Base-by-base conservation (phyloP, 352 stramenopile species). In the Pythium periplocum region DNA sequence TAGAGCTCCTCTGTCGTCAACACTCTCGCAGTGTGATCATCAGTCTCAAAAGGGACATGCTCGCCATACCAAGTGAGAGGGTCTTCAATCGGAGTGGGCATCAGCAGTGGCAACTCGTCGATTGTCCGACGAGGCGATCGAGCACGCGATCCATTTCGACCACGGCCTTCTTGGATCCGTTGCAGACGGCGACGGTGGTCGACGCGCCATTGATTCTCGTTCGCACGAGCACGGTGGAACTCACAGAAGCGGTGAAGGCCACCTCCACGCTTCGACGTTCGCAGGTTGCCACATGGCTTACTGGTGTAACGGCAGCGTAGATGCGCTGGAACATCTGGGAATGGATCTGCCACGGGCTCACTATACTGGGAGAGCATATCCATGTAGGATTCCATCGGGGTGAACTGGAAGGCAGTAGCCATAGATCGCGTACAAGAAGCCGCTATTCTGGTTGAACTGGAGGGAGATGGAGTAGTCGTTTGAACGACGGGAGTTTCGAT, bases 191-290 rank as follows among this genome's bases (percentile, higher is more conserved):
- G 49, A 33, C 57, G 57, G 38, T 69, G 58, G 43, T 78, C 63
- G 46, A 83, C 69, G 9, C 68, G 68, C 45, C 69, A 73, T 53
- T 86, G 75, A 38, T 73, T 80, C 17, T 74, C 67, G 55, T 86
- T 86, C 45, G 73, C 72, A 54, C 81, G 78, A 45, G 68, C 51
- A 10, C 75, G 72, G 53, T 86, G 75, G 36, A 61, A 64, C 40
- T 71, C 58, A 42, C 75, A 86, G 39, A 86, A 69, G 34, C 71
- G 75, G 56, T 86, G 75, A 34, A 77, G 50, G 1, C 55, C 57
- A 34, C 75, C 75, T 36, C 76, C 78, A 45, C 62, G 68, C 66
- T 86, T 86, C 45, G 58, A 59, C 33, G 75, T 72, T 4, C 75
- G 72, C 41, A 71, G 58, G 40, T 83, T 78, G 33, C 51, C 53